These are phyloP conservation scores for Bjerkandera adusta DNA, from an alignment of 1,284 basidiomycete genomes.

Conservation along the genomic window DNA sequence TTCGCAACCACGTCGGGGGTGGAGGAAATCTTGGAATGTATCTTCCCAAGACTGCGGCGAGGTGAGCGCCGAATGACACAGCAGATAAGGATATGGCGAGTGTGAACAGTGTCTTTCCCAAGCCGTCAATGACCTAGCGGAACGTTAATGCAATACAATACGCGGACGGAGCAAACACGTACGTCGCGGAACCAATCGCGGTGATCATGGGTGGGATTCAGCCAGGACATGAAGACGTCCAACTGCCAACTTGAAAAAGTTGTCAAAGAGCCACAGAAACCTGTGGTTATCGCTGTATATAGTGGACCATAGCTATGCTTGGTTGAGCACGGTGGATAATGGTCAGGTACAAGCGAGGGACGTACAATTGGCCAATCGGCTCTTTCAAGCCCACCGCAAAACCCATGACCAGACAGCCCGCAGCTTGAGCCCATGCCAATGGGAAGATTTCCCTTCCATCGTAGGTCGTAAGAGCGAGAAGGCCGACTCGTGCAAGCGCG, in stretches of 20 bases:
- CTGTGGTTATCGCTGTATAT: constrained; percentile 88
- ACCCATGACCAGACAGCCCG: constrained; percentile 94
- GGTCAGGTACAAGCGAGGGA: constrained; percentile 19
- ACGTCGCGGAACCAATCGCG: constrained; percentile 81
- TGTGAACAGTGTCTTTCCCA: constrained; percentile 82
- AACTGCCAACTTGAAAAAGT: constrained; percentile 97
- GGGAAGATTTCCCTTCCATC: constrained; percentile 78
- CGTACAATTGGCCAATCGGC: constrained; percentile 74
- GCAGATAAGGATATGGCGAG: constrained; percentile 69
- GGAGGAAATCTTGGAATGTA: constrained; percentile 31
- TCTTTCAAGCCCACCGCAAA: constrained; percentile 67
- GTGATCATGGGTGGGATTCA: constrained; percentile 59
- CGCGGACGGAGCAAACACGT: constrained; percentile 31
- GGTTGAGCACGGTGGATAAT: too few relatives aligned
- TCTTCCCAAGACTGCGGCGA: constrained; percentile 43
- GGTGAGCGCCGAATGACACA: constrained; percentile 57
- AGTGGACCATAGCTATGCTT: constrained; percentile 82
- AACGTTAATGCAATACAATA: background rate
- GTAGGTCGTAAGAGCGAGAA: constrained; percentile 71
- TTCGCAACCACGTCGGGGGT: constrained; percentile 36
- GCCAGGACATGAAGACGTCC: constrained; percentile 85
- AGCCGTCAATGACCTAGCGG: constrained; percentile 77
- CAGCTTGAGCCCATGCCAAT: constrained; percentile 83
- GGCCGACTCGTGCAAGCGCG: constrained; percentile 73
- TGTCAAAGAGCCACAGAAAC: constrained; percentile 94